Evolutionary conservation across 202 grass and related monocot genomes (phyloP).

Genomic region (Bolboschoenoplectus hybrid): DNA sequence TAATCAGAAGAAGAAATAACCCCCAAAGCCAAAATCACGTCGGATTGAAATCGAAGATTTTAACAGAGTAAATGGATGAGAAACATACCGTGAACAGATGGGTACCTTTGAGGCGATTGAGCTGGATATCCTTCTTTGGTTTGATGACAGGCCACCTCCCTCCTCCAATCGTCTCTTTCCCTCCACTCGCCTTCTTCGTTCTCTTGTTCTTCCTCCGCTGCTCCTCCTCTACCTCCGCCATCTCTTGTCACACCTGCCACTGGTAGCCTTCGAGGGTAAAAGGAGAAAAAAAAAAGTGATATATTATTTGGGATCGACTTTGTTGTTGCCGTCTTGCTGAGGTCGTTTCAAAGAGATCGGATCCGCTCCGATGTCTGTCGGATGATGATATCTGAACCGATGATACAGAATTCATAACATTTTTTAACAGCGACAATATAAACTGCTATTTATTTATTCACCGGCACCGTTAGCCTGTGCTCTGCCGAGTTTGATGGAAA

Average conservation of each 20-base stretch:
- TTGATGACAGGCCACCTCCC: constrained; percentile 75
- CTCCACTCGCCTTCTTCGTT: constrained; percentile 50
- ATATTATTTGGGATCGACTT: not conserved
- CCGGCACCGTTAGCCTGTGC: too few relatives aligned
- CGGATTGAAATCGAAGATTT: not conserved
- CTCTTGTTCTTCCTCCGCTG: constrained; percentile 63
- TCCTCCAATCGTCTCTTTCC: constrained; percentile 35
- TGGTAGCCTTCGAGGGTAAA: constrained; percentile 24
- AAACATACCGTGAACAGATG: constrained; percentile 75
- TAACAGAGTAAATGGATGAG: not conserved
- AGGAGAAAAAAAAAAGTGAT: not conserved
- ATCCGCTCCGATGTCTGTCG: not conserved
- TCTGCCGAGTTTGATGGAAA: too few relatives aligned
- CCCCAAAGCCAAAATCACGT: not conserved
- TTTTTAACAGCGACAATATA: not conserved
- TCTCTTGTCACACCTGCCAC: constrained; percentile 36
- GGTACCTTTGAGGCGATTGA: constrained; percentile 75
- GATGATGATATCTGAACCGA: constrained; percentile 1
- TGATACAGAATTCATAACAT: not conserved
- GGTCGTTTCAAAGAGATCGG: not conserved
- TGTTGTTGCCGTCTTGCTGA: not conserved
- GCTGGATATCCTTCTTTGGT: constrained; percentile 75
- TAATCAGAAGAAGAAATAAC: not conserved
- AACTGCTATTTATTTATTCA: not conserved
- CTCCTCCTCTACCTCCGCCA: constrained; percentile 44